Evolutionary conservation across 2,329 filamentous ascomycete species (phyloP), one percentile per base, ranked within the genome.

Genomic region (Hymenotorrendiella dingleyae): DNA sequence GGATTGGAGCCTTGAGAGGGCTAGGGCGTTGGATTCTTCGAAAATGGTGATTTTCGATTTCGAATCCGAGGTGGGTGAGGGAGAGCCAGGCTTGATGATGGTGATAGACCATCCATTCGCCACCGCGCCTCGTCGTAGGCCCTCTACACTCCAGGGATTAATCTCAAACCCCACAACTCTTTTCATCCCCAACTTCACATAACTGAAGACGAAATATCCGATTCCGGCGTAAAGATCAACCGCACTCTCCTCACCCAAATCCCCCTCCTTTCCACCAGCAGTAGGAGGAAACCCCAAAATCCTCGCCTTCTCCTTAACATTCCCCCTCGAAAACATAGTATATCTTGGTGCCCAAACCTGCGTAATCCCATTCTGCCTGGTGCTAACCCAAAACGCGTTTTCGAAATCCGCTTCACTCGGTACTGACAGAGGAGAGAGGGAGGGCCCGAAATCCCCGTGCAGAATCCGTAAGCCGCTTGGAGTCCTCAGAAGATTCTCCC

Each of bases 251-350:
- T 34, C 29, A 14, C 4, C 24, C 21, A 58, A 22, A 6, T 42
- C 27, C 53, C 40, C 14, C 8, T 37, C 23, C 35, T 46, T 11
- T 24, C 9, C 7, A 11, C 14, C 14, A 8, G 2, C 6, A 29
- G 16, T n/a, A 8, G 46, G 26, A 34, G 67, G 66, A 52, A 80
- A 80, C 0, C 57, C 61, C 4, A 94, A 64, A 1, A 96, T 65
- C 10, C 91, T 72, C 0, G 84, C 80, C 62, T 96, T 97, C 65
- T 97, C 91, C 38, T 81, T 84, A 46, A 96, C 71, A 63, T 96
- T 97, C 3, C 91, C 90, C 1, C 89, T 77, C 49, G 84, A 89
- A 62, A 97, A 97, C 90, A 96, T 96, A 20, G 89, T 94, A 72
- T 88, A 90, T 1, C 82, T 66, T 11, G 91, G 91, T 1, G 89